Evolutionary conservation across 2,329 filamentous ascomycete species (phyloP).

Genomic region (Sarocladiaceae sp.): DNA sequence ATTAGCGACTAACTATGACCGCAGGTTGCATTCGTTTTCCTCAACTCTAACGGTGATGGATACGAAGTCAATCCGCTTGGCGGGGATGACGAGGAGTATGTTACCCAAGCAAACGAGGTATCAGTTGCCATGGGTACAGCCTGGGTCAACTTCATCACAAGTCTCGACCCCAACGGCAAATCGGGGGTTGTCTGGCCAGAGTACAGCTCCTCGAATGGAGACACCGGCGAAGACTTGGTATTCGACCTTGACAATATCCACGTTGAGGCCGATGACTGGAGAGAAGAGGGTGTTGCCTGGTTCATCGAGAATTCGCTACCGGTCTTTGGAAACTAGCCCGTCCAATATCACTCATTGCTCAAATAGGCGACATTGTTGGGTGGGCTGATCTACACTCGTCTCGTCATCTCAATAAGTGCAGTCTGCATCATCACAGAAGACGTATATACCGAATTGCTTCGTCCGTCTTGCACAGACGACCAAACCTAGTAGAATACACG

Average conservation of each 20-base stretch:
- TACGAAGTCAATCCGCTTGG: slow-evolving; percentile 25
- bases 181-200: slow-evolving; percentile 19
- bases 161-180: slow-evolving; percentile 20
- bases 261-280: slow-evolving; percentile 23
- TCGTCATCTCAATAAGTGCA: too few species aligned
- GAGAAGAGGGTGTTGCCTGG: slow-evolving; percentile 22
- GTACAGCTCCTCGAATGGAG: slow-evolving; percentile 16
- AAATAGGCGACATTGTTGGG: too few species aligned
- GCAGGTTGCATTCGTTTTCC: slow-evolving; percentile 34
- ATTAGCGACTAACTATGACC: too few species aligned
- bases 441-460: too few species aligned
- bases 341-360: too few species aligned
- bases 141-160: slow-evolving; percentile 25
- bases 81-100: slow-evolving; percentile 19
- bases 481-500: too few species aligned
- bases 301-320: slow-evolving; percentile 20
- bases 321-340: slow-evolving; percentile 22
- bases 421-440: too few species aligned
- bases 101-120: slow-evolving; percentile 18
- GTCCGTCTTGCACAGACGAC: too few species aligned
- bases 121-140: slow-evolving; percentile 22
- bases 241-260: slow-evolving; percentile 19
- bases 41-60: slow-evolving; percentile 24
- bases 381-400: too few species aligned
- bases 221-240: slow-evolving; percentile 21